Conservation (phyloP, 2,329 filamentous ascomycete genomes). For the Sphaerulina vaccinii region DNA sequence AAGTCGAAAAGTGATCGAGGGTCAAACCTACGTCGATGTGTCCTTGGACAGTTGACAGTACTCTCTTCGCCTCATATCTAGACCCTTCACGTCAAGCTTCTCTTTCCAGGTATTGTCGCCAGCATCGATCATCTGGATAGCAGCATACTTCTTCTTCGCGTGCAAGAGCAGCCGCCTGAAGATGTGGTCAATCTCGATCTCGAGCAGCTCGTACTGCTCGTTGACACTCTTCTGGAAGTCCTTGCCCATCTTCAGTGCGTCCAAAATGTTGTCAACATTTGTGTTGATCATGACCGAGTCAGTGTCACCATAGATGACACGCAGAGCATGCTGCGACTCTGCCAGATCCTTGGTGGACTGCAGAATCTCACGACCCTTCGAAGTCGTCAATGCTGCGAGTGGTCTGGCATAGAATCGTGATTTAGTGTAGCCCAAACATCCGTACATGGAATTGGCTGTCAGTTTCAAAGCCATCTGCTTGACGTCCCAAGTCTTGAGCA, state of each 20-base stretch:
- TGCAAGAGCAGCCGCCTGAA: conserved; percentile 91
- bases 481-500: conserved; percentile 94
- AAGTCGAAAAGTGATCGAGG: neutral
- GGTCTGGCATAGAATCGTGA: conserved; percentile 97
- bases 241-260: conserved; percentile 85
- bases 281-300: conserved; percentile 99
- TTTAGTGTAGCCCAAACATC: conserved; percentile 93
- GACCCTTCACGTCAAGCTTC: conserved; percentile 95
- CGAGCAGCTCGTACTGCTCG: conserved; percentile 83
- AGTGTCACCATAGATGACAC: conserved; percentile 98
- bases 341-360: conserved; percentile 93
- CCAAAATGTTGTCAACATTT: conserved; percentile 88
- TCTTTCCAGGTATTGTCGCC: conserved; percentile 82
- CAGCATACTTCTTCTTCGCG: conserved; percentile 99
- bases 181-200: conserved; percentile 97
- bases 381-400: conserved; percentile 91
- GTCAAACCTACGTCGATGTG: conserved; percentile 62
- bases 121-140: conserved; percentile 86
- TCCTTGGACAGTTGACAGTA: conserved; percentile 96
- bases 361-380: conserved; percentile 95
- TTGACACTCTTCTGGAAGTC: conserved; percentile 97
- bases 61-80: conserved; percentile 96
- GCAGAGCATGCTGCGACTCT: conserved; percentile 76
- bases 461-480: conserved; percentile 96
- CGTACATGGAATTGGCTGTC: conserved; percentile 99